Evolutionary conservation across 2,329 filamentous ascomycete genomes (phyloP), one percentile per base, ranked within the genome.

Genomic region (Drechslerella coelobrocha): DNA sequence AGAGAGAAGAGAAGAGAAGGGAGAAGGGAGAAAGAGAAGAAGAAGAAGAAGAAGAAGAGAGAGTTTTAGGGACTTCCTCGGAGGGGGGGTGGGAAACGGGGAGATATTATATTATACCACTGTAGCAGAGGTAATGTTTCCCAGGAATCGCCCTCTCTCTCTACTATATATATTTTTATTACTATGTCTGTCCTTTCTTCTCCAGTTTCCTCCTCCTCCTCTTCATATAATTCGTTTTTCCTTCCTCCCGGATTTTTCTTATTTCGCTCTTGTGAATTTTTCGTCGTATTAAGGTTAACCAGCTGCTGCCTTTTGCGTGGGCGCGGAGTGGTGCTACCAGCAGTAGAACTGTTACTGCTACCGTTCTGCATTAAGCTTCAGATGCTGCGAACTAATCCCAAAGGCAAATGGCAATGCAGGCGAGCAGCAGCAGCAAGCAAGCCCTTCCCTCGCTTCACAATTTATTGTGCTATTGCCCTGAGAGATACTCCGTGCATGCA

Each of bases 1-100:
- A 14, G 60, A 55, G 50, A 62, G 27, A 48, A 17, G 39, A 54
- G 37, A 26, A 14, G 10, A 45, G 29, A 52, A 53, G 52, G 19
- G 39, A 14, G 8, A 41, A 34, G 19, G 43, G 31, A 47, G 23
- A 26, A 37, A 47, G 53, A 34, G 29, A 41, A 29, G 59, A 55
- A 8, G 12, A 21, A 34, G 34, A 34, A n/a, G 37, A 34, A 21
- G 21, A 50, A 26, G 45, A 26, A 26, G 23, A 21, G 14, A 17
- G 41, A 17, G 14, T 19, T 12, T 5, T 9, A 19, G 17, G 43
- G 23, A 48, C n/a, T 10, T 10, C 43, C 17, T 39, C 34, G 12
- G 12, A 12, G 29, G 12, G 29, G 29, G 29, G 12, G 29, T 7
- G 29, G 29, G 29, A 34, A 34, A n/a, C n/a, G n/a, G n/a, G n/a